A percentile compares a stretch with the other conserved stretches of the same genome.
These are phyloP conservation scores for Chaetomium tenue DNA, from an alignment of 495 filamentous ascomycete genomes.

Conservation along the genomic window DNA sequence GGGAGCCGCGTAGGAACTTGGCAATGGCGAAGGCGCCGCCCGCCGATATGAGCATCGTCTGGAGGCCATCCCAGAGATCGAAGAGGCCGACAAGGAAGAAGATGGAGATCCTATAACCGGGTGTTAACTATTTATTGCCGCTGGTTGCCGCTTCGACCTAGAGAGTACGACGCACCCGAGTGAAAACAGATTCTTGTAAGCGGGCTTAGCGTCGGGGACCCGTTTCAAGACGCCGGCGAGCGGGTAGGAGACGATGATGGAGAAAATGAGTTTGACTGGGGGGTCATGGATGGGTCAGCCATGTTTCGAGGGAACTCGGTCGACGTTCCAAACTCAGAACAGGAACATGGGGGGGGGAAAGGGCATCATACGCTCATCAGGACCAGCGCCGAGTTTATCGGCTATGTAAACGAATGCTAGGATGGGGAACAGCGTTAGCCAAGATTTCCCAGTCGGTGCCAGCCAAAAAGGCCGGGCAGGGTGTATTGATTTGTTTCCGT, in stretches of 20 bases:
- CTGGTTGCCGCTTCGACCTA: background rate
- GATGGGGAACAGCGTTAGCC: slow-evolving; percentile 10
- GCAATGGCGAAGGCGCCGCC: slow-evolving; percentile 80
- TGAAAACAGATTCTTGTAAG: slow-evolving; percentile 86
- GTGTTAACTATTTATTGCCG: slow-evolving; percentile 12
- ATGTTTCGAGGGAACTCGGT: background rate
- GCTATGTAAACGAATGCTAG: slow-evolving; percentile 72
- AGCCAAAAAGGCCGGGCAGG: slow-evolving; percentile 18
- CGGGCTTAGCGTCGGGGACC: slow-evolving; percentile 79
- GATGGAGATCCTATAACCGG: slow-evolving; percentile 57
- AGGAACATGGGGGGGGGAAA: background rate
- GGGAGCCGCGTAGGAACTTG: slow-evolving; percentile 72
- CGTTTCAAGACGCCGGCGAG: slow-evolving; percentile 86
- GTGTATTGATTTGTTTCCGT: slow-evolving; percentile 32
- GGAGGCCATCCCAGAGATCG: slow-evolving; percentile 83
- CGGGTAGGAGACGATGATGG: slow-evolving; percentile 90
- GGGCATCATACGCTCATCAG: slow-evolving; percentile 71
- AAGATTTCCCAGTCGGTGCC: background rate
- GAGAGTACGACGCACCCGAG: slow-evolving; percentile 55
- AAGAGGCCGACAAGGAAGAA: slow-evolving; percentile 97
- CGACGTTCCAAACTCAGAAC: background rate
- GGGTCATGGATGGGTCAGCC: slow-evolving; percentile 22
- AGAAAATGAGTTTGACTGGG: slow-evolving; percentile 87
- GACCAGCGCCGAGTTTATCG: slow-evolving; percentile 66
- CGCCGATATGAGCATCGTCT: slow-evolving; percentile 75